These are phyloP conservation scores for Aureobasidium subglaciale DNA, from an alignment of 2,329 filamentous ascomycete species.

Conservation along the genomic window DNA sequence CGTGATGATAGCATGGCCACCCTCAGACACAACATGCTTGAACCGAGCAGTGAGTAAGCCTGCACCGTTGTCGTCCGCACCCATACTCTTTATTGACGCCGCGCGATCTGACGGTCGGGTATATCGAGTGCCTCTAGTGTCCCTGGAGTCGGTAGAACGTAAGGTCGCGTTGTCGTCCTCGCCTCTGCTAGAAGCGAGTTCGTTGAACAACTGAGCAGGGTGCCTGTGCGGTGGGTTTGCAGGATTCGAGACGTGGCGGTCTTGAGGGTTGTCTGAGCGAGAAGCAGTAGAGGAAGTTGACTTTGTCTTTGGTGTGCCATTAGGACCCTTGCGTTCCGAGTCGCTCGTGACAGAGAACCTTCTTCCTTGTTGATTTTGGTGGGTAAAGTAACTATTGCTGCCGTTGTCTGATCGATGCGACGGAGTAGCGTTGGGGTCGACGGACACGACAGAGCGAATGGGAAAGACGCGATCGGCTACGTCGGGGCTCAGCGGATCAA, in stretches of 20 bases:
- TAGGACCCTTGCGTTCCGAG: neutral
- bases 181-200: conserved; percentile 27
- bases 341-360: neutral
- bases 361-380: neutral
- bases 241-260: neutral
- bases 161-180: conserved; percentile 13
- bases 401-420: conserved; percentile 22
- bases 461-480: conserved; percentile 63
- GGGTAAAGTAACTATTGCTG: conserved; percentile 34
- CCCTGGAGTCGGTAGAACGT: conserved; percentile 20
- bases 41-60: conserved; percentile 64
- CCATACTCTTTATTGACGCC: conserved; percentile 29
- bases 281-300: neutral
- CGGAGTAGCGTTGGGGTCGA: conserved; percentile 49
- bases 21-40: conserved; percentile 67
- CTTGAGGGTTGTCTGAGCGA: neutral
- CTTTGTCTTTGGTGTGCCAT: neutral
- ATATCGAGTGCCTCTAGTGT: conserved; percentile 21
- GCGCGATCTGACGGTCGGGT: conserved; percentile 21
- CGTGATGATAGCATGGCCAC: conserved; percentile 76
- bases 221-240: conserved; percentile 6
- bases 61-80: conserved; percentile 34
- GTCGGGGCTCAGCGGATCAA: conserved; percentile 33
- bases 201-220: conserved; percentile 30
- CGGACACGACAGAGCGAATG: conserved; percentile 70